Evolutionary conservation across 139 green algal genomes (phyloP).

Genomic region (Edaphochlamys debaryana): DNA sequence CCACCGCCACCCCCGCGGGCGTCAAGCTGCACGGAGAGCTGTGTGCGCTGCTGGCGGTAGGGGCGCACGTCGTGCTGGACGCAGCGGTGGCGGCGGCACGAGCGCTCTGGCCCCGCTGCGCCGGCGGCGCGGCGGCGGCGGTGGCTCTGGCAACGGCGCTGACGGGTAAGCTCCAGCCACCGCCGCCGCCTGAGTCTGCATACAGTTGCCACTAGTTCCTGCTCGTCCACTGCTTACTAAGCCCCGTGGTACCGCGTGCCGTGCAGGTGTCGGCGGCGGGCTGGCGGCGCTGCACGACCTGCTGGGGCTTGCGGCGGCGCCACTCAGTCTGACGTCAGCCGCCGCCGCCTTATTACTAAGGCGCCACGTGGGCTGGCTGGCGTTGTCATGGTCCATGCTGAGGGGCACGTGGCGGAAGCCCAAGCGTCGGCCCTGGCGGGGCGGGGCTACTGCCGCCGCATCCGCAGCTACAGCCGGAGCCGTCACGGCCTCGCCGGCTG

Average conservation of each 20-base stretch:
- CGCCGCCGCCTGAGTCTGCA: no score
- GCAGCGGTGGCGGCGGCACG: neutral
- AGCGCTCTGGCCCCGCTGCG: neutral
- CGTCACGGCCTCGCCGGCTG: no score
- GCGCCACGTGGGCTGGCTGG: constrained; percentile 44
- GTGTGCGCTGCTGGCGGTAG: constrained; percentile 31
- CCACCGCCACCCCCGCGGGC: constrained; percentile 45
- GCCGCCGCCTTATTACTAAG: neutral
- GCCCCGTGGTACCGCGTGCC: no score
- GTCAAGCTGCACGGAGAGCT: constrained; percentile 67
- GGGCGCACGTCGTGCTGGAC: neutral
- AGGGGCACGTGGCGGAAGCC: constrained; percentile 25
- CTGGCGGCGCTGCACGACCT: constrained; percentile 39
- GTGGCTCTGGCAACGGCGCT: neutral
- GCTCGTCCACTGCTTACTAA: no score
- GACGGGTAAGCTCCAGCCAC: no score
- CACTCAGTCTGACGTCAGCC: constrained; percentile 21
- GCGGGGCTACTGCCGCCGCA: no score
- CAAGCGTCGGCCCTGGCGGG: neutral
- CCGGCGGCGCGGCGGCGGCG: neutral
- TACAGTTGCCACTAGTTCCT: no score
- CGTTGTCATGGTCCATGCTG: constrained; percentile 48
- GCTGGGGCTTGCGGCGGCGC: constrained; percentile 33
- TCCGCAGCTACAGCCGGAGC: no score
- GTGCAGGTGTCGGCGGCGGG: constrained; percentile 23